Evolutionary conservation across 768 basidiomycete genomes (phyloP), one percentile per base, ranked within the genome.

Genomic region (Coprinellus aureogranulatus): DNA sequence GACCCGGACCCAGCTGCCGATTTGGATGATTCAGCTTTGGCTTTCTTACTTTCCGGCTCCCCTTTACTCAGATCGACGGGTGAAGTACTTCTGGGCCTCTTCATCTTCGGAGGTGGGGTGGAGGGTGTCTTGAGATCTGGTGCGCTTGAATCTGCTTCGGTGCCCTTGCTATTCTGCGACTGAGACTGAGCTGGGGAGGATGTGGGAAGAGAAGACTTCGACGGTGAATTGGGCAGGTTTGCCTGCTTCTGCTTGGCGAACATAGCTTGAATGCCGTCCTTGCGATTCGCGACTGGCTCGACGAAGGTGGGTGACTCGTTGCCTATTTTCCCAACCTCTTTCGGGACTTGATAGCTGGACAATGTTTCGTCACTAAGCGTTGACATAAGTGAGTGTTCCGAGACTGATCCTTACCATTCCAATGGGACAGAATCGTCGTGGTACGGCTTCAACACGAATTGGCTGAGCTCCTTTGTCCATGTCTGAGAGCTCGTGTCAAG

Each of bases 261-360:
- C 82, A 92, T 84, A 9, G 89, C 86, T 65, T 87, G 78, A 53
- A 93, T 96, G 6, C 94, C 93, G 64, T 95, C 94, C 64, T 89
- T 89, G 22, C 94, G 83, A 45, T 81, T 76, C 8, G 85, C 75
- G 20, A 97, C 72, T 0, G 95, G 94, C 63, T 92, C 79, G 53
- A 97, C 86, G 68, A 90, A 97, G 0, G 85, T 81, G 0, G 89
- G 72, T 1, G 90, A 93, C 65, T 98, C 89, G 8, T 76, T 85
- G 8, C 92, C 92, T 3, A 98, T 89, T 71, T 89, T 95, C 0
- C 94, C 95, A 0, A 97, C 86, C 75, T 97, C 95, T 62, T 83
- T 84, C 0, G 92, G 92, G 0, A 97, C 95, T 57, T 83, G 84
- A 67, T 95, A 97, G 66, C 94, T 95, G n/a, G n/a, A 50, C 72